Evolutionary conservation across 495 filamentous ascomycete genomes (phyloP).

Genomic region (Xylaria curta): DNA sequence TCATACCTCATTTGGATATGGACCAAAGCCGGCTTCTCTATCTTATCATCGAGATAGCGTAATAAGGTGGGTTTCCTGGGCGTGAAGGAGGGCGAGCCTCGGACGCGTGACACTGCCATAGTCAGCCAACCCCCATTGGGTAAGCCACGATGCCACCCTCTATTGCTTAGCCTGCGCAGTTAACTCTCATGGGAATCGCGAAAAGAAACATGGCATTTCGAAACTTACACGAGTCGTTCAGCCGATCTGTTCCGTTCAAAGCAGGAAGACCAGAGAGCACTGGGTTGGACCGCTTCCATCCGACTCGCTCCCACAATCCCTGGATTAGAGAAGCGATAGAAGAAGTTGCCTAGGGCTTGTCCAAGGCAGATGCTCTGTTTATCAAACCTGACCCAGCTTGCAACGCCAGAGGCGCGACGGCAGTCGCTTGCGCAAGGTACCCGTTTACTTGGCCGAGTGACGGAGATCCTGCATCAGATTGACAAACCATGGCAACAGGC

Average conservation of each 20-base stretch:
- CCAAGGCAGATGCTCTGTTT: constrained; percentile 7
- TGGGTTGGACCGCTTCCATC: constrained; percentile 12
- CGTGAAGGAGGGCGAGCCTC: constrained; percentile 39
- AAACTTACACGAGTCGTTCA: constrained; percentile 26
- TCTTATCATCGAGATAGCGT: constrained; percentile 39
- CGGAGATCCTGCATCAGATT: constrained; percentile 25
- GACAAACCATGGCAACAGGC: background rate
- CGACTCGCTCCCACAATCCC: constrained; percentile 33
- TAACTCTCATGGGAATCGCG: constrained; percentile 37
- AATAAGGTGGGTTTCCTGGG: constrained; percentile 34
- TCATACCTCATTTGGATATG: constrained; percentile 32
- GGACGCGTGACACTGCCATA: constrained; percentile 41
- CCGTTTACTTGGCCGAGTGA: constrained; percentile 23
- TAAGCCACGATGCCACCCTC: constrained; percentile 42
- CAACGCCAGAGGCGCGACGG: constrained; percentile 28
- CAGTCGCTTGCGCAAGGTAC: constrained; percentile 36
- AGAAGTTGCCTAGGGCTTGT: constrained; percentile 11
- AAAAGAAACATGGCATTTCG: constrained; percentile 27
- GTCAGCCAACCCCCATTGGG: constrained; percentile 45
- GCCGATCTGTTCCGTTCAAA: constrained; percentile 15
- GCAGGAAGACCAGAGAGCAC: background rate
- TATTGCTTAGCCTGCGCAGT: constrained; percentile 29
- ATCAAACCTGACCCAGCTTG: constrained; percentile 23
- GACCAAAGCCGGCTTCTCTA: constrained; percentile 31
- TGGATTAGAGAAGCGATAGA: background rate